Evolutionary conservation across 495 filamentous ascomycete species (phyloP).

Genomic region (Xeromyces bisporus): DNA sequence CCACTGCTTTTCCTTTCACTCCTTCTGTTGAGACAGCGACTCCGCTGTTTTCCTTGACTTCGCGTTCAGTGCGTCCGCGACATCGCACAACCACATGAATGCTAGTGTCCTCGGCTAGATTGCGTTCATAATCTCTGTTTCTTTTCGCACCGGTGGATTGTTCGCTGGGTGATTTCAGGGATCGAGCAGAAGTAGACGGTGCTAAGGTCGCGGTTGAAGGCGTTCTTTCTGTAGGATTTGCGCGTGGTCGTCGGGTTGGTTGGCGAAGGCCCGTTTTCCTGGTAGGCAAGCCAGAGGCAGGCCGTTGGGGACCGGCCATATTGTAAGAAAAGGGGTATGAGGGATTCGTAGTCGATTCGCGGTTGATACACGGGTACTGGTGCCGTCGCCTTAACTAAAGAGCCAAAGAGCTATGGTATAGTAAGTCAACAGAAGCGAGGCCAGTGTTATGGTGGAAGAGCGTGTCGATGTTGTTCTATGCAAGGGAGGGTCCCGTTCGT

Average conservation of each 20-base stretch:
- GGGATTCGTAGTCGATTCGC: neutral
- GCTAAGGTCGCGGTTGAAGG: constrained; percentile 53
- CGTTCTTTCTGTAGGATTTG: constrained; percentile 23
- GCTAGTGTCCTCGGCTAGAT: constrained; percentile 68
- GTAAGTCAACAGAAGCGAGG: no score
- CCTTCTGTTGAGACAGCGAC: constrained; percentile 81
- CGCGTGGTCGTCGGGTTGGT: constrained; percentile 24
- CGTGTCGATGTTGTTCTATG: constrained; percentile 3
- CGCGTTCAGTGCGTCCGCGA: constrained; percentile 78
- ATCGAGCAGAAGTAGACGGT: no score
- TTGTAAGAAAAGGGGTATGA: constrained; percentile 1
- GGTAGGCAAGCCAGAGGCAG: constrained; percentile 30
- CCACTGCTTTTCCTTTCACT: constrained; percentile 62
- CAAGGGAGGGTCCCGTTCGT: neutral
- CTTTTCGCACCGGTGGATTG: constrained; percentile 42
- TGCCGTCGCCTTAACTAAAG: no score
- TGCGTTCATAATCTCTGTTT: constrained; percentile 65
- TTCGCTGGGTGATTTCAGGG: constrained; percentile 21
- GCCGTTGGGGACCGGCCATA: constrained; percentile 40
- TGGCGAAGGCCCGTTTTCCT: constrained; percentile 41
- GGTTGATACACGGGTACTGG: no score
- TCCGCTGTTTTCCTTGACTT: constrained; percentile 81
- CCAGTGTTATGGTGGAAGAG: no score
- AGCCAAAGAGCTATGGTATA: no score
- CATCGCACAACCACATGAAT: constrained; percentile 96